Conservation (phyloP, 805 yeast genomes). For the Ogataea wickerhamii region DNA sequence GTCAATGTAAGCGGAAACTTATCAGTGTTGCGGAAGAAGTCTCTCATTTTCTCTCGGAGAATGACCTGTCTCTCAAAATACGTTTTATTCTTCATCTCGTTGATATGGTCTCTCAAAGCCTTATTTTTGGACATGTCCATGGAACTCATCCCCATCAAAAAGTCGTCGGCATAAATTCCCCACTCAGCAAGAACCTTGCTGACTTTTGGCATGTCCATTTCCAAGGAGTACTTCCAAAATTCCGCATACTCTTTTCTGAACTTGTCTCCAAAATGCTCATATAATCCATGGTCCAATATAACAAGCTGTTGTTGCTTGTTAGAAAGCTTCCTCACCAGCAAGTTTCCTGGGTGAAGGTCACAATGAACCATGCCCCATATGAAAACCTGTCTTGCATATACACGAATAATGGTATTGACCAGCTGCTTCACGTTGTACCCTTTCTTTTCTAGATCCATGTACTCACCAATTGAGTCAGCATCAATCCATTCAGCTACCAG, state of each 20-base stretch:
- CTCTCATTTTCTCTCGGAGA: slow-evolving; percentile 45
- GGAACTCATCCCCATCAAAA: slow-evolving; percentile 55
- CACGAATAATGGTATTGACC: slow-evolving; percentile 48
- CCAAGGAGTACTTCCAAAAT: slow-evolving; percentile 62
- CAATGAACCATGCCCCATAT: slow-evolving; percentile 67
- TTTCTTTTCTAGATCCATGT: slow-evolving; percentile 37
- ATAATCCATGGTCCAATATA: slow-evolving; percentile 72
- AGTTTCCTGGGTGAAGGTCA: slow-evolving; percentile 81
- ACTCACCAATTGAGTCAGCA: slow-evolving; percentile 55
- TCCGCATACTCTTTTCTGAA: slow-evolving; percentile 55
- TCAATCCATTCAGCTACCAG: slow-evolving; percentile 75
- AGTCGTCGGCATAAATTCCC: slow-evolving; percentile 68
- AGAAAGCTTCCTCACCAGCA: slow-evolving; percentile 46
- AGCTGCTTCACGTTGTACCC: slow-evolving; percentile 39
- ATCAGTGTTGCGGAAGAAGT: slow-evolving; percentile 57
- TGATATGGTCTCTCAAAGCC: slow-evolving; percentile 20
- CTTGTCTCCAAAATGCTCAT: slow-evolving; percentile 47
- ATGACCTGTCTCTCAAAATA: slow-evolving; percentile 41
- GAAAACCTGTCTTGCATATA: slow-evolving; percentile 58
- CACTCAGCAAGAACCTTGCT: slow-evolving; percentile 49
- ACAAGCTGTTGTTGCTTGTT: slow-evolving; percentile 51
- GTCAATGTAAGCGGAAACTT: slow-evolving; percentile 64
- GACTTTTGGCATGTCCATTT: slow-evolving; percentile 46
- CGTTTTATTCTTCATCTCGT: slow-evolving; percentile 28
- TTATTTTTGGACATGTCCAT: slow-evolving; percentile 38